Conservation (phyloP, 2,329 filamentous ascomycete genomes). For the Helotiales sp. region DNA sequence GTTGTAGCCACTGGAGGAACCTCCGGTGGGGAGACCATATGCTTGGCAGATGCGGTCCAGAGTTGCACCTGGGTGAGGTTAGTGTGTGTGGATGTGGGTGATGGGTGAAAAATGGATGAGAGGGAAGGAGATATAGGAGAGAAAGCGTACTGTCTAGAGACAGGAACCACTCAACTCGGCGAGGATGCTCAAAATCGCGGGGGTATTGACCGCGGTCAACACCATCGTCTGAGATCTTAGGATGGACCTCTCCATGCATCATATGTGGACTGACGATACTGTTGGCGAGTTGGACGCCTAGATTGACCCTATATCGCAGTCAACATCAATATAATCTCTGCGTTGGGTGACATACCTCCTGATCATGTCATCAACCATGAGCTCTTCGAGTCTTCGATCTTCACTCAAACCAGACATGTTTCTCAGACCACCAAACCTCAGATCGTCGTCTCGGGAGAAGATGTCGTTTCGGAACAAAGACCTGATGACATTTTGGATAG, state of each 20-base stretch:
- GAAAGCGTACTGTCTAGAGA: slow-evolving; percentile 29
- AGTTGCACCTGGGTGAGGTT: not conserved
- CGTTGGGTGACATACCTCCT: slow-evolving; percentile 18
- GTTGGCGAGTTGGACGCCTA: slow-evolving; percentile 34
- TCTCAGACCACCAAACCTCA: slow-evolving; percentile 1
- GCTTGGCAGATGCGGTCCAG: slow-evolving; percentile 24
- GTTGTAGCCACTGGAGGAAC: slow-evolving; percentile 1
- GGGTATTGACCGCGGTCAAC: slow-evolving; percentile 24
- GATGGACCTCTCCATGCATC: slow-evolving; percentile 34
- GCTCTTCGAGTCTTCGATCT: slow-evolving; percentile 9
- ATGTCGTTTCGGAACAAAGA: slow-evolving; percentile 17
- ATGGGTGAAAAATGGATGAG: not conserved
- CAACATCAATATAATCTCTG: not conserved
- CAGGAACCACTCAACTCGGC: slow-evolving; percentile 29
- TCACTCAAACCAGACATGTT: not conserved
- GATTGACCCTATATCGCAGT: slow-evolving; percentile 26
- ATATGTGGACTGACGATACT: slow-evolving; percentile 17
- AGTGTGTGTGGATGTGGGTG: not conserved
- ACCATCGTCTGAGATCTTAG: slow-evolving; percentile 28
- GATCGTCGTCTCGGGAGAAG: slow-evolving; percentile 9
- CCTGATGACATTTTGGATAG: slow-evolving; percentile 7
- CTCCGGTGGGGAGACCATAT: slow-evolving; percentile 14
- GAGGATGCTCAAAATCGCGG: slow-evolving; percentile 30
- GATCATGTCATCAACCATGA: slow-evolving; percentile 15
- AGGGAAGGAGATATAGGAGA: not conserved